phyloP scores from a whole-genome alignment of 495 filamentous ascomycete genomes.

The Gamarada debralockiae region DNA sequence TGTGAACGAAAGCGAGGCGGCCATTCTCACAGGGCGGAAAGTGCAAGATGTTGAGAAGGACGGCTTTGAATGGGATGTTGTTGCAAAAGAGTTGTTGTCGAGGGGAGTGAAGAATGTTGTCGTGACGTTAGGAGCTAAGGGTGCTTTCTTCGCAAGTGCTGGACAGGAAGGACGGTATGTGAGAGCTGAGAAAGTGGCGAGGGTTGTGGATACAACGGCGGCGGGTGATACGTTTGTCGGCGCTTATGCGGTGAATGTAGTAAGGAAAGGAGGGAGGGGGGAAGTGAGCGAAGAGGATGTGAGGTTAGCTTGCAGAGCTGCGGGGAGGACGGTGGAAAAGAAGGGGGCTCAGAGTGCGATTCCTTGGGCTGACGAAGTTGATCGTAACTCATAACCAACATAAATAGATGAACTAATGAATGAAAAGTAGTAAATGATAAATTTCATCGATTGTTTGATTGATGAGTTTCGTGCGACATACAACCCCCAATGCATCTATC shows the following conservation, averaged over 20 bases:
- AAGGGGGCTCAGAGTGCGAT: conserved; percentile 83
- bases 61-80: conserved; percentile 35
- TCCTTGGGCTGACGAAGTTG: conserved; percentile 80
- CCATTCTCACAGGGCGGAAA: conserved; percentile 51
- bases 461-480: neutral
- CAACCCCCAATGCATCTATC: neutral
- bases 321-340: conserved; percentile 71
- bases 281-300: conserved; percentile 48
- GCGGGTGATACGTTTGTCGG: conserved; percentile 96
- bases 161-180: conserved; percentile 40
- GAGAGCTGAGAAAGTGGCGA: conserved; percentile 51
- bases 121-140: conserved; percentile 78
- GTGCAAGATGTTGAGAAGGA: conserved; percentile 45
- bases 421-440: too few species aligned
- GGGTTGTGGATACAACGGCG: conserved; percentile 88
- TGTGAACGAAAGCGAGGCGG: conserved; percentile 89
- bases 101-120: conserved; percentile 72
- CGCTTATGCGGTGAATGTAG: conserved; percentile 70
- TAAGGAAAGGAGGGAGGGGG: conserved; percentile 33
- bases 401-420: too few species aligned
- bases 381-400: too few species aligned
- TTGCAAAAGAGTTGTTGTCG: conserved; percentile 55
- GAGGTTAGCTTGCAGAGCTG: conserved; percentile 64
- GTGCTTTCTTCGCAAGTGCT: conserved; percentile 61
- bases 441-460: too few species aligned